Base-by-base conservation (phyloP, 106 monocot species). In the Agapanthus africanus region DNA sequence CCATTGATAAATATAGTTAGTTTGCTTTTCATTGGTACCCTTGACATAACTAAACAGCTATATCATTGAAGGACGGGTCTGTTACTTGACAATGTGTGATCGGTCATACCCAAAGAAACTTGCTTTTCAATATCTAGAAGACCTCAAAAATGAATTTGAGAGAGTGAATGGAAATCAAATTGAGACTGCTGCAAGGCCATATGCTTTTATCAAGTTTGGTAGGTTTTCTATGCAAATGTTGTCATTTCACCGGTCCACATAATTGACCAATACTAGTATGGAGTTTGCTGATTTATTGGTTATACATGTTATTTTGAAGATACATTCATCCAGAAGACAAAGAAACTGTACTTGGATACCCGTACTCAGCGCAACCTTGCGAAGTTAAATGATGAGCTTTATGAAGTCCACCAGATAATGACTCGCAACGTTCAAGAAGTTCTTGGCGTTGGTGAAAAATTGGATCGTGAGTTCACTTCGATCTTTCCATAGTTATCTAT, bases 191-290 rank as follows among this genome's bases (percentile, higher is more conserved):
- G 88, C 91, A 10, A 91, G 95, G 71, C 95, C 95, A 13, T 97
- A 97, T 81, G 95, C 88, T 42, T 97, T 91, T 74, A 97, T 97
- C 69, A 97, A 97, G 76, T 97, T 97, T 69, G 95, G 95, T 97
- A 91, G 70, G 73, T 74, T 56, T 31, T 13, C 23, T 47, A 27
- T 56, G 22, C 31, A 11, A 23, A 21, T 71, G 7, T 51, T 36
- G 54, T 34, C 47, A 26, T 16, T 15, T 30, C 51, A 7, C 31
- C 26, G 14, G 65, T 9, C 23, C 56, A 2, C 40, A 65, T 65
- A 65, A n/a, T 23, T 40, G 65, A 40, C 34, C 33, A 40, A 65
- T 38, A 32, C 4, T 30, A 31, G 28, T 11, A 30, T 59, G 28
- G 28, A 30, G 11, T 28, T 59, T 59, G 28, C 31, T 59, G 59